phyloP scores from a whole-genome alignment of 805 yeast genomes.

The Candida vaughaniae region DNA sequence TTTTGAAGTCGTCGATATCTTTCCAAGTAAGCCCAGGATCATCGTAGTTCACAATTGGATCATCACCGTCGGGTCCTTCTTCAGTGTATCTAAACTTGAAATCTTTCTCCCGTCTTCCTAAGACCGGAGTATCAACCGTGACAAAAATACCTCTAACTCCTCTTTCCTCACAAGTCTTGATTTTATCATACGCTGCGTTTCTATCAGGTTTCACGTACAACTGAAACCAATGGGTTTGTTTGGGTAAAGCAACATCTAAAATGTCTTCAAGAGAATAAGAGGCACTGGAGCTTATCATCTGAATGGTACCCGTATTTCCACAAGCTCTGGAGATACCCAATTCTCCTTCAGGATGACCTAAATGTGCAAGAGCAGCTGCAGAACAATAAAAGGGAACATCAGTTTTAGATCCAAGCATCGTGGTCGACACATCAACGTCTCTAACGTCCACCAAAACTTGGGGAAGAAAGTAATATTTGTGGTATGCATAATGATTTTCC shows the following conservation, averaged over 20 bases:
- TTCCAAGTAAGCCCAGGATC: constrained; percentile 16
- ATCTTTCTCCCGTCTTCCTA: constrained; percentile 56
- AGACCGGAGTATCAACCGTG: constrained; percentile 55
- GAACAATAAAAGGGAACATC: constrained; percentile 48
- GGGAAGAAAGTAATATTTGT: constrained; percentile 82
- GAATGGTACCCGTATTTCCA: constrained; percentile 40
- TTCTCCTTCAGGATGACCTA: constrained; percentile 48
- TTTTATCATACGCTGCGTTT: constrained; percentile 23
- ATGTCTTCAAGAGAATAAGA: constrained; percentile 43
- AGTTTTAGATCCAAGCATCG: constrained; percentile 30
- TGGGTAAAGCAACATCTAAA: constrained; percentile 21
- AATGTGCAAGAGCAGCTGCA: constrained; percentile 46
- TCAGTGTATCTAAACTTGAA: constrained; percentile 32
- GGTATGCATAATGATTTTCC: constrained; percentile 85
- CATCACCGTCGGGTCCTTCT: constrained; percentile 16
- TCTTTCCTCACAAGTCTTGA: constrained; percentile 38
- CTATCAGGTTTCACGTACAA: constrained; percentile 46
- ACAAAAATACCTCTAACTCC: constrained; percentile 49
- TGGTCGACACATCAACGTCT: constrained; percentile 63
- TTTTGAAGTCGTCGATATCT: constrained; percentile 52
- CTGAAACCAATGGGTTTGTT: constrained; percentile 47
- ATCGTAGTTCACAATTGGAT: constrained; percentile 10
- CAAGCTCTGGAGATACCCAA: constrained; percentile 40
- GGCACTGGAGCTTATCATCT: constrained; percentile 47
- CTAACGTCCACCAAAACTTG: constrained; percentile 72